Evolutionary conservation across 2,329 filamentous ascomycete genomes (phyloP).

Genomic region (Trichoderma sp.): DNA sequence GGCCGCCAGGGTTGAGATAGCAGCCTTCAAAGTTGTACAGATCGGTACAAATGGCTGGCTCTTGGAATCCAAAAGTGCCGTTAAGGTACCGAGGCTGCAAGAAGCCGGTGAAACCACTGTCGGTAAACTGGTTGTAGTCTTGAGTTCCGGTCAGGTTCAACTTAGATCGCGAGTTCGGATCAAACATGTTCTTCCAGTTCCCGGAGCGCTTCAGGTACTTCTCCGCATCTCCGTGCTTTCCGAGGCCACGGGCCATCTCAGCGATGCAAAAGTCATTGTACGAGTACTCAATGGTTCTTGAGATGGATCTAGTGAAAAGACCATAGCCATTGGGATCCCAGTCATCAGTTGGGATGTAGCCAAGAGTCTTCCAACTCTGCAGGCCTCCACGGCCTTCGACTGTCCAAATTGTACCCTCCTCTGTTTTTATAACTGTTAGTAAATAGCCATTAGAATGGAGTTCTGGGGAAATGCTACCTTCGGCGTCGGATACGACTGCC

Average conservation of each 20-base stretch:
- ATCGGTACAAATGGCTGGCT: conserved; percentile 48
- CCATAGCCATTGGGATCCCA: conserved; percentile 64
- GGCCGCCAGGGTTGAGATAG: conserved; percentile 31
- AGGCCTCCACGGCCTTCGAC: conserved; percentile 72
- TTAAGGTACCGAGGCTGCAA: conserved; percentile 68
- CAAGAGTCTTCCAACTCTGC: conserved; percentile 67
- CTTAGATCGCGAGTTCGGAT: conserved; percentile 34
- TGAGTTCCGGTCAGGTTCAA: conserved; percentile 44
- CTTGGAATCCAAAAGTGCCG: conserved; percentile 67
- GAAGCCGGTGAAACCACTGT: conserved; percentile 54
- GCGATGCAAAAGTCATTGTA: conserved; percentile 77
- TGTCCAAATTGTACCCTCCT: conserved; percentile 62
- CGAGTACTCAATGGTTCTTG: conserved; percentile 75
- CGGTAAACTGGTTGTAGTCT: conserved; percentile 51
- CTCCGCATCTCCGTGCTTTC: conserved; percentile 50
- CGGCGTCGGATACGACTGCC: conserved; percentile 72
- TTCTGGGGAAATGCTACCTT: conserved; percentile 47
- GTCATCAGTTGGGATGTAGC: conserved; percentile 73
- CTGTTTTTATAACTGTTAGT: conserved; percentile 17
- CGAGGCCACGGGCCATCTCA: conserved; percentile 60
- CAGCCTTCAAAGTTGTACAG: conserved; percentile 48
- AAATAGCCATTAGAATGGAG: conserved; percentile 25
- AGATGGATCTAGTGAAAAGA: conserved; percentile 67
- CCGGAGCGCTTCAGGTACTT: conserved; percentile 63
- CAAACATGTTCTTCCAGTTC: conserved; percentile 72